Conservation (phyloP, 345 rosid genomes). For the Eucalyptus rudis region DNA sequence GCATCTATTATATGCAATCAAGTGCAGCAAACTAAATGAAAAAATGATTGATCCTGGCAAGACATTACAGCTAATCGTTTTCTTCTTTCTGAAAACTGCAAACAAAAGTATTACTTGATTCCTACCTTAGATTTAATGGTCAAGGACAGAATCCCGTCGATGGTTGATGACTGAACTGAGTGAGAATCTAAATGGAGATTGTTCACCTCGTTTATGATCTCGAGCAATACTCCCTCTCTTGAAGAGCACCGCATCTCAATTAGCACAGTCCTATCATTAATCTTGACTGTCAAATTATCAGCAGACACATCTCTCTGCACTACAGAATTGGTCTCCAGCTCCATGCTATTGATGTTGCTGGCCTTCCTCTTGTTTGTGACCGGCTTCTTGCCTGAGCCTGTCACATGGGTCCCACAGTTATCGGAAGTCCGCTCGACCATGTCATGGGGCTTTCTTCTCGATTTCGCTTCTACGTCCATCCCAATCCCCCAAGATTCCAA, state of each 20-base stretch:
- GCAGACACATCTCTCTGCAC: background rate
- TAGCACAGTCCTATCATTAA: conserved; percentile 30
- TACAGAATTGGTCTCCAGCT: conserved; percentile 13
- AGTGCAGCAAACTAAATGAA: background rate
- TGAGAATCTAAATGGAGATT: conserved; percentile 63
- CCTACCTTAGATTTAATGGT: conserved; percentile 67
- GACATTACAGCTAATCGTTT: background rate
- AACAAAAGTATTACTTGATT: background rate
- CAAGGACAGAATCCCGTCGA: conserved; percentile 47
- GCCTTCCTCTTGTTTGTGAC: conserved; percentile 53
- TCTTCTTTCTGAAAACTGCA: background rate
- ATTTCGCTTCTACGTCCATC: conserved; percentile 19
- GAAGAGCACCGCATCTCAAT: conserved; percentile 74
- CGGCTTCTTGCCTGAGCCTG: conserved; percentile 3
- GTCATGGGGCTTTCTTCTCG: conserved; percentile 37
- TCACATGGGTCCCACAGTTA: conserved; percentile 30
- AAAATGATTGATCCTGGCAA: background rate
- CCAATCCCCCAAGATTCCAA: conserved; percentile 31
- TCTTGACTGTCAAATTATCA: conserved; percentile 28
- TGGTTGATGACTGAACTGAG: conserved; percentile 59
- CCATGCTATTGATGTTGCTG: conserved; percentile 18
- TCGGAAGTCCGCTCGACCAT: conserved; percentile 57
- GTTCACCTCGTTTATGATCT: conserved; percentile 55
- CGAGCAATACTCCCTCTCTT: conserved; percentile 77
- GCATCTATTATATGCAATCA: background rate